phyloP scores from a whole-genome alignment of 2,329 filamentous ascomycete species.

The Colletotrichum caudatum region DNA sequence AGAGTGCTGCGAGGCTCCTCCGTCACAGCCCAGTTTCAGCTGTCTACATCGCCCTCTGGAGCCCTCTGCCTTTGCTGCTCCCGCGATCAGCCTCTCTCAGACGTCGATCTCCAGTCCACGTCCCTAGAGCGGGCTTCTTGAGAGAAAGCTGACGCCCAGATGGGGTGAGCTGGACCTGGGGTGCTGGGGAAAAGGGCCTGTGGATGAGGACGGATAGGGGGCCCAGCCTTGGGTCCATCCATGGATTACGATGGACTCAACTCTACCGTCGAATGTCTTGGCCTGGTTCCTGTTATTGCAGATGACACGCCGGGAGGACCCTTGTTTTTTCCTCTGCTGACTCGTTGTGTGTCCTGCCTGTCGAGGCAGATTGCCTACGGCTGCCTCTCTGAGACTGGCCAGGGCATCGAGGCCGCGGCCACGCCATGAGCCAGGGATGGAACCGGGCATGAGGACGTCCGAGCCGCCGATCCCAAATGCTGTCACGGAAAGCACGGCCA shows the following conservation, averaged over 20 bases:
- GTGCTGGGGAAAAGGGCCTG: conserved; percentile 1
- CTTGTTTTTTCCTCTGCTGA: conserved; percentile 16
- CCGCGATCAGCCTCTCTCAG: conserved; percentile 31
- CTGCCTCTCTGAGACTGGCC: conserved; percentile 1
- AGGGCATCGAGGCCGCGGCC: conserved; percentile 20
- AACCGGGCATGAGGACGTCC: conserved; percentile 27
- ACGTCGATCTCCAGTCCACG: conserved; percentile 17
- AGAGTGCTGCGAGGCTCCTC: conserved; percentile 30
- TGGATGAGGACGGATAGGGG: not conserved
- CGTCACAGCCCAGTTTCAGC: conserved; percentile 41
- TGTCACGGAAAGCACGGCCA: conserved; percentile 11
- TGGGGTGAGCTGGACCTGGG: conserved; percentile 3
- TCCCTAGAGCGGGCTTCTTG: conserved; percentile 8
- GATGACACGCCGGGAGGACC: conserved; percentile 30
- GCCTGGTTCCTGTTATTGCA: conserved; percentile 25
- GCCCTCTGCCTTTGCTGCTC: not conserved
- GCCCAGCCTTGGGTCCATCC: conserved; percentile 12
- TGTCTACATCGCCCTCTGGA: conserved; percentile 13
- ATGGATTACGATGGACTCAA: not conserved
- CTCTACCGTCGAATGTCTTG: conserved; percentile 14
- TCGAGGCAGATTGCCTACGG: not conserved
- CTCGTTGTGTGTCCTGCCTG: conserved; percentile 13
- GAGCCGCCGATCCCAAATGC: conserved; percentile 33
- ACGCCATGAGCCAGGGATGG: conserved; percentile 27
- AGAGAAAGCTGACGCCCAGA: not conserved